These are phyloP conservation scores for Aspergillus fumigatus DNA, from an alignment of 2,329 filamentous ascomycete species.

Conservation along the genomic window DNA sequence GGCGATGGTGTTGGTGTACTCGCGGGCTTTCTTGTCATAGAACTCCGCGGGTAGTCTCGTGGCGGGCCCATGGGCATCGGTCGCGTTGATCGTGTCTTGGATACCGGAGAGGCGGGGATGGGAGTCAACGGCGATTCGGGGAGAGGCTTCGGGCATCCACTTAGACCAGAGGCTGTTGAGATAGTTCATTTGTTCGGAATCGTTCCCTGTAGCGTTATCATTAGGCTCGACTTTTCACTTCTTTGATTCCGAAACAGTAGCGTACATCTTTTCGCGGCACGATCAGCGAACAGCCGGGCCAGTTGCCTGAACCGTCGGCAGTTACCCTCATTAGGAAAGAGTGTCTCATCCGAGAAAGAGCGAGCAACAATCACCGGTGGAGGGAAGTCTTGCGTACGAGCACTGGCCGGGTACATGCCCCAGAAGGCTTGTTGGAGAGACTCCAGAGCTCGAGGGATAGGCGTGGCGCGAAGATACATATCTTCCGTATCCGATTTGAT, in stretches of 20 bases:
- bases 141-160: conserved; percentile 73
- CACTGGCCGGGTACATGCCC: conserved; percentile 64
- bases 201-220: conserved; percentile 49
- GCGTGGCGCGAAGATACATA: conserved; percentile 70
- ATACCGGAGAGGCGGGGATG: conserved; percentile 81
- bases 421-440: conserved; percentile 71
- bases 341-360: conserved; percentile 65
- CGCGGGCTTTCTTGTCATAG: conserved; percentile 69
- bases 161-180: conserved; percentile 71
- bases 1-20: conserved; percentile 66
- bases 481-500: conserved; percentile 53
- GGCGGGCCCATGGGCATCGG: conserved; percentile 72
- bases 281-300: conserved; percentile 65
- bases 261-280: conserved; percentile 63
- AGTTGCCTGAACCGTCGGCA: conserved; percentile 70
- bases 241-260: not conserved
- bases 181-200: conserved; percentile 75
- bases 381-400: conserved; percentile 50
- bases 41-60: conserved; percentile 80
- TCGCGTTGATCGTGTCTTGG: conserved; percentile 91
- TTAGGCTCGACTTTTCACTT: not conserved
- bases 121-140: conserved; percentile 73
- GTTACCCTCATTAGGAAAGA: conserved; percentile 72
- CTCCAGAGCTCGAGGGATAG: conserved; percentile 70
- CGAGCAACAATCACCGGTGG: conserved; percentile 63